Percentiles rank a stretch among this genome's conserved stretches.
These are phyloP conservation scores for Kwoniella bestiolae DNA, from an alignment of 768 basidiomycete species.

Conservation along the genomic window DNA sequence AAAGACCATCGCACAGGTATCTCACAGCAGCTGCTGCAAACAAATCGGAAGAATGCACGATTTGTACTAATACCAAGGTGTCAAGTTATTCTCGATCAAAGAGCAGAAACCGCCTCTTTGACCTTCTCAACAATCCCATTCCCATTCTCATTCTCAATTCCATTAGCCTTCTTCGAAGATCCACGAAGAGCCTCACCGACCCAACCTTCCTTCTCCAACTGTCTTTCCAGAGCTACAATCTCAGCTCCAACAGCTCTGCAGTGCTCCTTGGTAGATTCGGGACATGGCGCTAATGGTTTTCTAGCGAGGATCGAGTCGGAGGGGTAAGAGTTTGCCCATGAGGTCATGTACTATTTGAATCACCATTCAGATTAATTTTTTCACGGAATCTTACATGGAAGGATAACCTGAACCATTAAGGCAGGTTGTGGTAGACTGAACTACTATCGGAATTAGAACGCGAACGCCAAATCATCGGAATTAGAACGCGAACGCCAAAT, in stretches of 20 bases:
- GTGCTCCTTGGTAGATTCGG: constrained; percentile 29
- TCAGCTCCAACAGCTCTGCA: constrained; percentile 11
- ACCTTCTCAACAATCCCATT: background rate
- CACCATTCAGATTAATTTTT: background rate
- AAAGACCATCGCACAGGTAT: too few relatives aligned
- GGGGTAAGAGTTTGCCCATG: constrained; percentile 26
- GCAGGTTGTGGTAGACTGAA: too few relatives aligned
- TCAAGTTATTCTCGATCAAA: too few relatives aligned
- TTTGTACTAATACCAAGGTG: too few relatives aligned
- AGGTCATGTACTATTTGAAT: constrained; percentile 18
- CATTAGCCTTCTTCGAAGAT: constrained; percentile 14
- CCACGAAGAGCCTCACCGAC: constrained; percentile 3
- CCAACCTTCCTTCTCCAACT: constrained; percentile 32
- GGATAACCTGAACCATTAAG: too few relatives aligned
- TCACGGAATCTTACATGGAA: too few relatives aligned
- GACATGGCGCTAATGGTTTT: constrained; percentile 32
- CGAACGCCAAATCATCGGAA: too few relatives aligned
- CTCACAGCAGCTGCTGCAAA: too few relatives aligned
- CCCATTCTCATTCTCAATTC: constrained; percentile 14
- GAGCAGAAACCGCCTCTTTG: constrained; percentile 15
- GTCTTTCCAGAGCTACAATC: constrained; percentile 27
- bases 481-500: too few relatives aligned
- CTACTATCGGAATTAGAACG: too few relatives aligned
- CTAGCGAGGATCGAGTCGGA: constrained; percentile 18
- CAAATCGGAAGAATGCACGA: too few relatives aligned